Evolutionary conservation across 768 basidiomycete species (phyloP).

Genomic region (Leucocoprinus birnbaumii): DNA sequence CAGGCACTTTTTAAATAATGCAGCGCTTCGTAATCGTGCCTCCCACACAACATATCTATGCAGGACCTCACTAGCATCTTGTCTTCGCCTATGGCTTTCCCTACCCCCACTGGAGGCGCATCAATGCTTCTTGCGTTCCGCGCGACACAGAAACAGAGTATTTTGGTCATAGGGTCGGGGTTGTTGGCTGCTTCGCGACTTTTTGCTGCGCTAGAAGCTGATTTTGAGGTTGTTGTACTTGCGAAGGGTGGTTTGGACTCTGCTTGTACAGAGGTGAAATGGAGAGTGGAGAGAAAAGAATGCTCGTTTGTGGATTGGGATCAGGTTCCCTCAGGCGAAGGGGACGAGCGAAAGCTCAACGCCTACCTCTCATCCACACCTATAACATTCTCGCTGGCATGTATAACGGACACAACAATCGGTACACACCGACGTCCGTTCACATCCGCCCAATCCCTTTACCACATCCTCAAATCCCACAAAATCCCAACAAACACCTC

Average conservation of each 20-base stretch:
- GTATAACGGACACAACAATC: conserved; percentile 78
- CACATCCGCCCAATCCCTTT: conserved; percentile 57
- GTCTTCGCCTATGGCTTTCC: conserved; percentile 21
- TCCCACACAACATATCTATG: conserved; percentile 9
- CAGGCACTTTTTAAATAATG: background rate
- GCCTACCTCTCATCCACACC: conserved; percentile 35
- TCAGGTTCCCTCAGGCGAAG: conserved; percentile 29
- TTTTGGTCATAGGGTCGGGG: conserved; percentile 78
- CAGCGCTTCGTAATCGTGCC: background rate
- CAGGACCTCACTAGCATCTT: conserved; percentile 1
- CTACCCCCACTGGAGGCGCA: conserved; percentile 53
- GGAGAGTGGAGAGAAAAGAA: conserved; percentile 55
- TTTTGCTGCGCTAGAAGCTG: conserved; percentile 79
- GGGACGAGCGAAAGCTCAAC: conserved; percentile 46
- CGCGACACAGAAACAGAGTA: conserved; percentile 44
- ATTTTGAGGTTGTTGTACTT: conserved; percentile 67
- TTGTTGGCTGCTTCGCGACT: conserved; percentile 81
- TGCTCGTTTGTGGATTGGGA: conserved; percentile 58
- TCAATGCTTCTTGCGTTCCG: conserved; percentile 80
- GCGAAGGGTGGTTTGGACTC: conserved; percentile 41
- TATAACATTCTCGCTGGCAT: conserved; percentile 47
- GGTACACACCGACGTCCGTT: conserved; percentile 37
- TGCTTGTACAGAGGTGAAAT: conserved; percentile 72
- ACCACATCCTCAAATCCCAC: conserved; percentile 47
- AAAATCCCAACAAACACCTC: conserved; percentile 83